Conservation (phyloP, 805 yeast species). For the Yarrowia osloensis region DNA sequence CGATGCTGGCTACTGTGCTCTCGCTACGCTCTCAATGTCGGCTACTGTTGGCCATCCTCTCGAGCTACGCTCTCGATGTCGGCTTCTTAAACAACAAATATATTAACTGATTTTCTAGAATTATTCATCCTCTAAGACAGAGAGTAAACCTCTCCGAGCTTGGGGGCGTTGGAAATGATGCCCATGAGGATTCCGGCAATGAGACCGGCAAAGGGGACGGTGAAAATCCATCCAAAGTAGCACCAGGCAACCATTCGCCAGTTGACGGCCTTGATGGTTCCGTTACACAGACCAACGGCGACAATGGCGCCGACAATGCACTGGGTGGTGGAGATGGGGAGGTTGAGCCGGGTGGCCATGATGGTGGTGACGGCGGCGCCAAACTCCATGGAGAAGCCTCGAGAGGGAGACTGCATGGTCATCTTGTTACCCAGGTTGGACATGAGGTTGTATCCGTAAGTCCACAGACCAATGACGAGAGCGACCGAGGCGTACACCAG, state of each 20-base stretch:
- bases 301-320: constrained; percentile 79
- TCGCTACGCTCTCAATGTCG: too few species aligned
- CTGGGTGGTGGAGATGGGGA: constrained; percentile 79
- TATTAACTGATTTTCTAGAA: constrained; percentile 7
- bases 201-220: constrained; percentile 72
- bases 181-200: constrained; percentile 61
- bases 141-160: constrained; percentile 44
- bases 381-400: constrained; percentile 75
- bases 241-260: constrained; percentile 78
- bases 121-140: not conserved
- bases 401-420: constrained; percentile 73
- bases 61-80: not conserved
- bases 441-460: constrained; percentile 71
- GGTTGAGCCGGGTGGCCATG: constrained; percentile 69
- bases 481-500: constrained; percentile 67
- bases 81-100: not conserved
- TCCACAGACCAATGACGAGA: constrained; percentile 69
- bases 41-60: too few species aligned
- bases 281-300: constrained; percentile 71
- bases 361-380: constrained; percentile 77
- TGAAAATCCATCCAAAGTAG: constrained; percentile 69
- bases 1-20: too few species aligned
- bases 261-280: constrained; percentile 62
- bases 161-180: constrained; percentile 33
- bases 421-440: constrained; percentile 69